Conservation (phyloP, 2,329 filamentous ascomycete species). For the Tolypocladium nubicola region DNA sequence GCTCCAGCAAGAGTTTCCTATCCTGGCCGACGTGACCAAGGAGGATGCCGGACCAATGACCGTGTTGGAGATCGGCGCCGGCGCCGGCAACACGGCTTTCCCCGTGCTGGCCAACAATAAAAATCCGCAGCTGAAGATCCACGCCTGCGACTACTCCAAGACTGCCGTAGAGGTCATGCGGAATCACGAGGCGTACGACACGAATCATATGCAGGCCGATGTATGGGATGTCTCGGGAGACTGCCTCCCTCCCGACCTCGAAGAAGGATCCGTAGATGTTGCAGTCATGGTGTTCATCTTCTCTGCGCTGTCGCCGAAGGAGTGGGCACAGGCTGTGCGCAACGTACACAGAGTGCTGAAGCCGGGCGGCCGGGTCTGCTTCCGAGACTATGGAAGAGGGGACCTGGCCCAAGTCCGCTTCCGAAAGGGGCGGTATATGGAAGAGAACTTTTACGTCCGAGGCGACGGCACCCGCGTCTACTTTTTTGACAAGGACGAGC, state of each 20-base stretch:
- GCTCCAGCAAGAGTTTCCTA: slow-evolving; percentile 90
- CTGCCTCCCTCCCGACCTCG: slow-evolving; percentile 64
- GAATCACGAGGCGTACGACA: slow-evolving; percentile 63
- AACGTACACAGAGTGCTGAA: slow-evolving; percentile 81
- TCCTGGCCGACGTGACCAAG: slow-evolving; percentile 66
- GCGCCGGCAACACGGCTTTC: slow-evolving; percentile 93
- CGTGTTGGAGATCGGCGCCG: slow-evolving; percentile 85
- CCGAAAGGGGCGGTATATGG: slow-evolving; percentile 87
- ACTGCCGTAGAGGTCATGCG: slow-evolving; percentile 92
- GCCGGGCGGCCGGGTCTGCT: slow-evolving; percentile 85
- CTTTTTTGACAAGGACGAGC: slow-evolving; percentile 85
- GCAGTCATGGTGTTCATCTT: slow-evolving; percentile 97
- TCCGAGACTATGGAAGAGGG: slow-evolving; percentile 92
- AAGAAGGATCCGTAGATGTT: slow-evolving; percentile 75
- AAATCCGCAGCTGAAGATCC: slow-evolving; percentile 71
- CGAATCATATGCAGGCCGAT: slow-evolving; percentile 67
- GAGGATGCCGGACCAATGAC: slow-evolving; percentile 58
- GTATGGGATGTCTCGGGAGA: slow-evolving; percentile 84
- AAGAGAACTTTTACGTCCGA: slow-evolving; percentile 94
- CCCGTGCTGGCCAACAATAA: slow-evolving; percentile 76
- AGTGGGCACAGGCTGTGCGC: slow-evolving; percentile 73
- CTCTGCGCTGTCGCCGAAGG: slow-evolving; percentile 72
- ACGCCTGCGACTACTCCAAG: slow-evolving; percentile 94
- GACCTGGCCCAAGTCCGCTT: slow-evolving; percentile 95
- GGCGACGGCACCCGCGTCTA: slow-evolving; percentile 95